Base-by-base conservation (phyloP, 208 protist genomes). In the Leishmania turanica region DNA sequence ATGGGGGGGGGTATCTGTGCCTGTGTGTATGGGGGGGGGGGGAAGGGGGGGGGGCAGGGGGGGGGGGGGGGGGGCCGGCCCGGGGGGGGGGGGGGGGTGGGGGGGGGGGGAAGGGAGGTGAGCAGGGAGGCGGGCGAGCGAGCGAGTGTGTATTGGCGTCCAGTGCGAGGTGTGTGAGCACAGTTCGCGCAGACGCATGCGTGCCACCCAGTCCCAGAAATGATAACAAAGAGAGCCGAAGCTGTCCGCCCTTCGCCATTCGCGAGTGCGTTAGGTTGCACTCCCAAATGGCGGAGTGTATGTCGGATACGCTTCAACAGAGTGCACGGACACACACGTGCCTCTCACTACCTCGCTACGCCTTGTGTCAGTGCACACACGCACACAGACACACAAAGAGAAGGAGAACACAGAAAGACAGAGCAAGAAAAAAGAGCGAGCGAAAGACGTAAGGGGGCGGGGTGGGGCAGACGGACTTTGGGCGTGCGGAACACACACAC, bases 111-210 rank as follows among this genome's bases (percentile, higher is more conserved):
- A 31, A 40, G 62, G 51, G 51, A 54, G 51, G 15, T 68, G 15
- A 40, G 27, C 62, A 24, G 31, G 31, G 24, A 40, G 62, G 62
- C 5, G 15, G 49, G 49, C 15, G 51, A 54, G 51, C 51, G 45
- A 49, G n/a, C 27, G 58, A 19, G n/a, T 64, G 11, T 68, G 62
- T 34, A 17, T 31, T 24, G 24, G 56, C 24, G 17, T 62, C 6
- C 56, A 62, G 56, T 62, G 56, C 56, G 56, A 4, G 56, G 24
- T 31, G 56, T 62, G 27, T 62, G 56, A 7, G 27, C 13, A 62
- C 31, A 62, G 27, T 31, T 62, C 21, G 58, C 47, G n/a, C 31
- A 83, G 49, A 65, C 72, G 13, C 74, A 81, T 80, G 34, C 40
- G 31, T 58, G 62, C 27, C 31, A 68, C 11, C 34, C 62, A 68